Conservation (phyloP, 108 stramenopile genomes). For the Chaetoceros tenuissimus region DNA sequence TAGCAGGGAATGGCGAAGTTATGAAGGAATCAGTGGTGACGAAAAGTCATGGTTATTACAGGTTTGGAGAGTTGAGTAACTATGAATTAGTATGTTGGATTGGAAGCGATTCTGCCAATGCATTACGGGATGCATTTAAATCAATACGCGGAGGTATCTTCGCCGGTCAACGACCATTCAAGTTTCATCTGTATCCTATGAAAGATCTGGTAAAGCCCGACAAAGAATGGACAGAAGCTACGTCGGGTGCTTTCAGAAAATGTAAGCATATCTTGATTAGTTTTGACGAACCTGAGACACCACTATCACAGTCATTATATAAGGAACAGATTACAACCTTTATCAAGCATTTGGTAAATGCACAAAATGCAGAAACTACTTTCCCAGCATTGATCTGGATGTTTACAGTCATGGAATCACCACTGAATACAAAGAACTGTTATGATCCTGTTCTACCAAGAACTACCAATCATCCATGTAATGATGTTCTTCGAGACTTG, state of each 20-base stretch:
- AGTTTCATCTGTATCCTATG: conserved; percentile 31
- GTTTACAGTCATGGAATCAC: conserved; percentile 22
- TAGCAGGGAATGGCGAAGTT: background rate
- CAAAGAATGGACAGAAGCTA: conserved; percentile 16
- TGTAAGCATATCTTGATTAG: conserved; percentile 44
- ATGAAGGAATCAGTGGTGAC: conserved; percentile 1
- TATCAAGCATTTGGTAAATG: conserved; percentile 30
- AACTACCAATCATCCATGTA: conserved; percentile 26
- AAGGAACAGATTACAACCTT: conserved; percentile 27
- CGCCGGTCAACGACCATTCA: conserved; percentile 37
- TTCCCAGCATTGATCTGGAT: conserved; percentile 36
- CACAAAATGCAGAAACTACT: conserved; percentile 26
- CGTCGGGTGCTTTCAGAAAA: conserved; percentile 26
- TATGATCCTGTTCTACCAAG: conserved; percentile 1
- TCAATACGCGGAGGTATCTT: conserved; percentile 13
- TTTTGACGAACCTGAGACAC: conserved; percentile 15
- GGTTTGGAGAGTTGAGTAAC: conserved; percentile 28
- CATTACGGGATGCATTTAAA: conserved; percentile 15
- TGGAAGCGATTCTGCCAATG: conserved; percentile 25
- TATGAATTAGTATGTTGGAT: conserved; percentile 52
- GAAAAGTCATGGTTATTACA: background rate
- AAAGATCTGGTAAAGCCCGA: conserved; percentile 21
- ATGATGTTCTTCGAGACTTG: conserved; percentile 21
- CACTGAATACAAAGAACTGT: conserved; percentile 21
- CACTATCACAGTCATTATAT: conserved; percentile 15